Evolutionary conservation across 2,329 filamentous ascomycete species (phyloP).

Genomic region (Epichloe coenophiala): DNA sequence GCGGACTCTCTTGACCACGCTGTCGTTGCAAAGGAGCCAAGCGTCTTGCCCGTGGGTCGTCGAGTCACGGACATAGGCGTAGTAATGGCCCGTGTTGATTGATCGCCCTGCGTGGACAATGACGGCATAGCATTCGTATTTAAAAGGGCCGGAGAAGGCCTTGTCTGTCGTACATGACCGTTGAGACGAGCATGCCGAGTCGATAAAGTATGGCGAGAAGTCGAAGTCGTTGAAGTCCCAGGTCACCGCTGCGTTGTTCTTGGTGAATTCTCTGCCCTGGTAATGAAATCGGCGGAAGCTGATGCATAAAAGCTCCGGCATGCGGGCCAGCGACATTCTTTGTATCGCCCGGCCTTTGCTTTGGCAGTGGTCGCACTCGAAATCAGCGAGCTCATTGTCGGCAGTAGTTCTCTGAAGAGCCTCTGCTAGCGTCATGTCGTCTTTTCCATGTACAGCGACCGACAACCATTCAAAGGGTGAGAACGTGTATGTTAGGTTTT

Average conservation of each 20-base stretch:
- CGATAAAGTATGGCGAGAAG: slow-evolving; percentile 31
- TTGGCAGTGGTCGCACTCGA: slow-evolving; percentile 65
- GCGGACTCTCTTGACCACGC: slow-evolving; percentile 25
- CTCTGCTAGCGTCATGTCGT: slow-evolving; percentile 34
- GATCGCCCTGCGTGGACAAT: slow-evolving; percentile 60
- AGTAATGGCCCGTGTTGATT: slow-evolving; percentile 67
- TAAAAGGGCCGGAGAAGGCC: slow-evolving; percentile 42
- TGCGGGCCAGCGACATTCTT: slow-evolving; percentile 59
- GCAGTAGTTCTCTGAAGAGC: slow-evolving; percentile 58
- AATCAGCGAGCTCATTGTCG: slow-evolving; percentile 53
- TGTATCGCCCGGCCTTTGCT: slow-evolving; percentile 53
- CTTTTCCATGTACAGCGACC: slow-evolving; percentile 22
- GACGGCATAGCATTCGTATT: slow-evolving; percentile 79
- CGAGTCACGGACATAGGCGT: slow-evolving; percentile 51
- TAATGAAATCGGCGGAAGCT: slow-evolving; percentile 51
- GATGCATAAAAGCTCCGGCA: slow-evolving; percentile 67
- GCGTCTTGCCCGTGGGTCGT: slow-evolving; percentile 27
- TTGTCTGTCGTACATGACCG: slow-evolving; percentile 18
- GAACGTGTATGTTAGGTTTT: slow-evolving; percentile 33
- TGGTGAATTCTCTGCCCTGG: slow-evolving; percentile 31
- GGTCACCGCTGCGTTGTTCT: slow-evolving; percentile 57
- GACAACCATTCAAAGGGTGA: slow-evolving; percentile 41
- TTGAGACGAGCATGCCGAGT: slow-evolving; percentile 12
- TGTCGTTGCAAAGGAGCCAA: slow-evolving; percentile 40
- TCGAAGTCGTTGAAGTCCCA: slow-evolving; percentile 64